Conservation (phyloP, 306 rosid genomes). For the Pachyrhizus erosus region DNA sequence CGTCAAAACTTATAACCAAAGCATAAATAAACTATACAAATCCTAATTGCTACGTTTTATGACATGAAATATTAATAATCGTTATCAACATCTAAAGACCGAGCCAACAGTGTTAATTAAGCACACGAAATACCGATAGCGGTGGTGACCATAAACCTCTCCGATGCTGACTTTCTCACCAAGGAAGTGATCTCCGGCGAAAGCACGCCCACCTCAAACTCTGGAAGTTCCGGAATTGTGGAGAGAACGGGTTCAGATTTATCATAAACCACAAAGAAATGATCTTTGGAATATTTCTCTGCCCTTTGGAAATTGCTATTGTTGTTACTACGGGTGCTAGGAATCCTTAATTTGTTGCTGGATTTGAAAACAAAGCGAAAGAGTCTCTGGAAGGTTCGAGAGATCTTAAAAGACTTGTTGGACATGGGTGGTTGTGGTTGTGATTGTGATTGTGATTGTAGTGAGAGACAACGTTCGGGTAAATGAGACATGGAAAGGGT, state of each 20-base stretch:
- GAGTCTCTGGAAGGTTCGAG: constrained; percentile 68
- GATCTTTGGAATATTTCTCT: constrained; percentile 53
- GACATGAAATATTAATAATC: neutral
- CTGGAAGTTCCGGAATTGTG: constrained; percentile 81
- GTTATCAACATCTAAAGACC: neutral
- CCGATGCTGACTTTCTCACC: constrained; percentile 66
- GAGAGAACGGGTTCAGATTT: constrained; percentile 63
- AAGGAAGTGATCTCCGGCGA: constrained; percentile 80
- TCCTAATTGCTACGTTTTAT: neutral
- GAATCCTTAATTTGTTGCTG: constrained; percentile 20
- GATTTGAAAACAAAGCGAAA: constrained; percentile 73
- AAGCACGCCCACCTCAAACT: constrained; percentile 55
- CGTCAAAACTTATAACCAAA: constrained; percentile 24
- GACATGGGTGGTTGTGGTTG: neutral
- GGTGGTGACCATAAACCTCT: constrained; percentile 53
- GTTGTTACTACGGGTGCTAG: neutral
- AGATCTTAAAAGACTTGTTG: constrained; percentile 59
- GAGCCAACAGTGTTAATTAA: constrained; percentile 32
- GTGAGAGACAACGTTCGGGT: constrained; percentile 39
- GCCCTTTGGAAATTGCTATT: constrained; percentile 1
- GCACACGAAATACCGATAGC: constrained; percentile 69
- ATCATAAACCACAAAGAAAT: constrained; percentile 65
- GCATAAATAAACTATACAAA: neutral
- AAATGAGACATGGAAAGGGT: constrained; percentile 83
- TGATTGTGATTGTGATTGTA: constrained; percentile 5